Conservation (phyloP, 140 eudicot species). For the Bidens hawaiensis region DNA sequence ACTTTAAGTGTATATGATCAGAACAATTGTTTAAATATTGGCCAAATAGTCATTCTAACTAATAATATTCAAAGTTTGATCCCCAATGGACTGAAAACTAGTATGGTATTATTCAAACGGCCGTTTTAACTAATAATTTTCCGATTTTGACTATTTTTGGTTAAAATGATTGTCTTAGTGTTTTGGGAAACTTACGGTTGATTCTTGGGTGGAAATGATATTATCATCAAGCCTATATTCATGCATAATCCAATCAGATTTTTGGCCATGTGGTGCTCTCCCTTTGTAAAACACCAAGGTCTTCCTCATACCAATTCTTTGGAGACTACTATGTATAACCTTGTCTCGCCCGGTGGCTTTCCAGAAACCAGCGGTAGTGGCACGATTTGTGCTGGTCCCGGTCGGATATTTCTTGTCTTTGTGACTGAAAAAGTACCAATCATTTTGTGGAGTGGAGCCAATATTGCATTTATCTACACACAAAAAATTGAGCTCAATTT, state of each 20-base stretch:
- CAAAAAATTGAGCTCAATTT: not conserved
- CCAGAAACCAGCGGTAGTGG: constrained; percentile 59
- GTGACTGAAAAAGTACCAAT: constrained; percentile 65
- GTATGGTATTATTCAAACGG: no score
- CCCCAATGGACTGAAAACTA: no score
- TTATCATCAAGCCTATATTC: constrained; percentile 59
- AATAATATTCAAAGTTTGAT: no score
- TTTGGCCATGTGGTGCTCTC: constrained; percentile 74
- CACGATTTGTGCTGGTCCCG: constrained; percentile 58
- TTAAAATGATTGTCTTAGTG: no score
- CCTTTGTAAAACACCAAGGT: constrained; percentile 68
- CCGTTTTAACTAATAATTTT: no score
- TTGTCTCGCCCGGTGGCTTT: constrained; percentile 64
- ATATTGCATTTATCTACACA: constrained; percentile 38
- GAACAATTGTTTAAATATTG: no score
- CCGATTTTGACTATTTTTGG: no score
- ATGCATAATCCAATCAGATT: constrained; percentile 84
- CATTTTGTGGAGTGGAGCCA: constrained; percentile 44
- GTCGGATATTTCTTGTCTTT: constrained; percentile 66
- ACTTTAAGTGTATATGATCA: no score
- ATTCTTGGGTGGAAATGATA: constrained; percentile 18
- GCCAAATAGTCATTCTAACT: no score
- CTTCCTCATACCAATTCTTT: constrained; percentile 54
- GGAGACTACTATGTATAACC: constrained; percentile 30
- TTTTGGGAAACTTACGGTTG: constrained; percentile 20